Evolutionary conservation across 352 stramenopile species (phyloP).

Genomic region (Globisporangium cystogenes): DNA sequence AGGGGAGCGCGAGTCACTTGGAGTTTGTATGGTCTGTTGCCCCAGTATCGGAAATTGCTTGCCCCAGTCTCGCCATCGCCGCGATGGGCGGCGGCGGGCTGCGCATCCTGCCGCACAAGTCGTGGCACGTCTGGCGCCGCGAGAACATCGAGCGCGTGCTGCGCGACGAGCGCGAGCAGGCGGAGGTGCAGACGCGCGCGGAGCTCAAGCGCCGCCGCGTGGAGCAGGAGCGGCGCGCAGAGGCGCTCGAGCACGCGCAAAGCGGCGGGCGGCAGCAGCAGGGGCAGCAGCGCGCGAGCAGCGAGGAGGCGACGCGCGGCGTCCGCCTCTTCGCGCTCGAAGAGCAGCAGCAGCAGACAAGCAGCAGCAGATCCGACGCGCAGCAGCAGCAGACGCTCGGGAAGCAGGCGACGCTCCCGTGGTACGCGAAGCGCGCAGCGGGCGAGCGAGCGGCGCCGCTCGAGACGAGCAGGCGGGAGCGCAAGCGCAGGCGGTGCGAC

Average conservation of each 20-base stretch:
- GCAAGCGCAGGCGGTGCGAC: constrained; percentile 32
- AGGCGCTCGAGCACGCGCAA: constrained; percentile 16
- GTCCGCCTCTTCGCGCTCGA: constrained; percentile 35
- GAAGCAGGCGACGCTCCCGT: constrained; percentile 24
- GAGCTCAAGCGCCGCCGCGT: constrained; percentile 17
- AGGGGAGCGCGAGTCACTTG: no score
- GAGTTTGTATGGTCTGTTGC: no score
- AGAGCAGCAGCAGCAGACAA: constrained; percentile 17
- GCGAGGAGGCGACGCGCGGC: constrained; percentile 9
- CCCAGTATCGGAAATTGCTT: no score
- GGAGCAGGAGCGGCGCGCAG: constrained; percentile 33
- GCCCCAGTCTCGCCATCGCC: no score
- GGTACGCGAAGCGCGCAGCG: constrained; percentile 25
- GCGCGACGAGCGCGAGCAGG: constrained; percentile 47
- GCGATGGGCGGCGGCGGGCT: constrained; percentile 70
- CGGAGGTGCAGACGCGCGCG: constrained; percentile 29
- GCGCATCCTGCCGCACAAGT: constrained; percentile 70
- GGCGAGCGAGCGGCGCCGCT: constrained; percentile 2
- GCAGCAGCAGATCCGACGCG: background rate
- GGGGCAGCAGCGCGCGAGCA: background rate
- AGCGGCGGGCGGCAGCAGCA: background rate
- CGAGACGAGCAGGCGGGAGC: constrained; percentile 15
- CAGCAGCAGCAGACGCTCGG: constrained; percentile 25
- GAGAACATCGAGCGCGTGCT: constrained; percentile 80
- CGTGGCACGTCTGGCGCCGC: constrained; percentile 82